Base-by-base conservation (phyloP, 139 green algal genomes). In the Chlamydomonas asymmetrica region DNA sequence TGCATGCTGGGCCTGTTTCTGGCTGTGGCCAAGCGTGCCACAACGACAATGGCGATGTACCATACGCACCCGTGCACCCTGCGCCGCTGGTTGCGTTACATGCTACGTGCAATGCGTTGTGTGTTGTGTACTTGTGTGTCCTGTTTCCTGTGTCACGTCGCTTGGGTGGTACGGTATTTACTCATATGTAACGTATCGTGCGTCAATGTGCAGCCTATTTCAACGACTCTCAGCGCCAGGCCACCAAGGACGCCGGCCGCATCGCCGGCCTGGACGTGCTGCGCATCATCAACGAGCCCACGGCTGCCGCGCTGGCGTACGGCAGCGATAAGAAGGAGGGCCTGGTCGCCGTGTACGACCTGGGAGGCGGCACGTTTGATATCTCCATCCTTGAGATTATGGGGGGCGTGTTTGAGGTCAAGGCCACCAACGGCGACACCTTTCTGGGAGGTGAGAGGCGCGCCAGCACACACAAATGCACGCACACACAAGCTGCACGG, bases 231-330 rank as follows among this genome's bases (percentile, higher is more conserved):
- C 96, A 99, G 85, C 87, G 96, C 39, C 96, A 99, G 86, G 89
- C 87, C 20, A 93, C 89, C 40, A 94, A 95, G 84, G 91, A 94
- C 73, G 91, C 92, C 0, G 96, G 80, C 48, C 87, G 90, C 60
- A 97, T 97, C 72, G 90, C 91, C 27, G 93, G 92, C n/a, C 81
- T 98, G 49, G 93, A 97, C 34, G 92, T 95, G 50, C 72, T 97
- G 82, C 91, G 96, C 66, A 99, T 99, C 91, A 98, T 99, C 92
- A 99, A 99, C 85, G 96, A 99, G 90, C 96, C 96, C 61, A 99
- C 96, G 7, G 96, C 96, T 37, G 96, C 96, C 5, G 92, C 94
- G 18, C 88, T 99, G 50, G 93, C 88, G 39, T 99, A 99, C 75
- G 96, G 96, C 66, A 87, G 89, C 25, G 94, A 99, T 85, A 94